phyloP scores from a whole-genome alignment of 257 asterid genomes.

The Plectranthus barbatus region DNA sequence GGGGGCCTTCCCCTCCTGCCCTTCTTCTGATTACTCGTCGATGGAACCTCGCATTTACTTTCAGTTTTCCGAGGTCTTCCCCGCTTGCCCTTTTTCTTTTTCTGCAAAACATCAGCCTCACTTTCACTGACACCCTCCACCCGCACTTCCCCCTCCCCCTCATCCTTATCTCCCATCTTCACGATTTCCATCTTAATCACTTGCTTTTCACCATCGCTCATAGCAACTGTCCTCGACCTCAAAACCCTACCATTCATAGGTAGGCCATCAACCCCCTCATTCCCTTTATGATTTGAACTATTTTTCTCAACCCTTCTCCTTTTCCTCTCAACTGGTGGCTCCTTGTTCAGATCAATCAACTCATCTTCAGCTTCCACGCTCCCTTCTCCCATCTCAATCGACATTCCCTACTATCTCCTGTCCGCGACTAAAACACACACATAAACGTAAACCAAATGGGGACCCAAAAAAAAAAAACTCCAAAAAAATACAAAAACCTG shows the following conservation, averaged over 20 bases:
- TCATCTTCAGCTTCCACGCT: constrained; percentile 28
- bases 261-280: constrained; percentile 22
- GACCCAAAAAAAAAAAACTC: not conserved
- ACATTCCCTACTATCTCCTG: constrained; percentile 18
- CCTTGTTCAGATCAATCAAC: constrained; percentile 49
- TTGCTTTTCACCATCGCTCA: constrained; percentile 36
- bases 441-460: constrained; percentile 11
- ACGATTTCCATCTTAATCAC: constrained; percentile 29
- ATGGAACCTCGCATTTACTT: constrained; percentile 14
- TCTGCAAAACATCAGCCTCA: constrained; percentile 7
- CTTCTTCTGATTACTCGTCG: constrained; percentile 7
- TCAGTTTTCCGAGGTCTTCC: constrained; percentile 37
- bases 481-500: not conserved
- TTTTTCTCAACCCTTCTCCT: constrained; percentile 30
- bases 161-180: constrained; percentile 9
- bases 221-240: constrained; percentile 62
- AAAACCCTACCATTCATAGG: constrained; percentile 52
- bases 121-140: constrained; percentile 1
- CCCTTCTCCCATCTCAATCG: constrained; percentile 20
- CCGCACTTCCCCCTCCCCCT: not conserved
- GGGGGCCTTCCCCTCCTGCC: constrained; percentile 38
- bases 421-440: not conserved
- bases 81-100: constrained; percentile 13
- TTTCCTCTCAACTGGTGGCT: constrained; percentile 39
- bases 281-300: constrained; percentile 11